Evolutionary conservation across 495 filamentous ascomycete species (phyloP), one percentile per base, ranked within the genome.

Genomic region (Talaromyces trachyspermus): DNA sequence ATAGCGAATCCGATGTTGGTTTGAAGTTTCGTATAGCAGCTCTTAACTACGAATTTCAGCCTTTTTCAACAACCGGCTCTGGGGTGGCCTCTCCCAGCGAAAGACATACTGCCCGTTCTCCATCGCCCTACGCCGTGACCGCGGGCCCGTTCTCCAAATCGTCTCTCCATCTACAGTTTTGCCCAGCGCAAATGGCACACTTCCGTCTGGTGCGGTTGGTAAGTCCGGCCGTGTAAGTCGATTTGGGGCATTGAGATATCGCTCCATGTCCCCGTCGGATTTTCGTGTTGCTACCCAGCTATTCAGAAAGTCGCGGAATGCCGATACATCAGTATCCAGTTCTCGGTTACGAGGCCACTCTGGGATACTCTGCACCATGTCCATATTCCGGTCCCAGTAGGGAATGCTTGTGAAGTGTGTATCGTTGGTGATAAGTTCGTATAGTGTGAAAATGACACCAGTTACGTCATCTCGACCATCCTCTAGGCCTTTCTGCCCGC

Each of bases 341-440:
- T 57, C 51, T 2, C 58, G 53, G 39, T 53, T 49, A 23, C 38
- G 38, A 36, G 49, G 38, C 56, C 47, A 59, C 4, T 59, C 49
- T 12, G 53, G 20, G 8, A 59, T 52, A 53, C 29, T 46, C 35
- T 57, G 51, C 18, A 58, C 51, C 38, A 54, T 52, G 15, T 56
- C 43, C 3, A 59, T 51, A 17, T 50, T 43, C 30, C 51, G 46
- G 15, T 61, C 36, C 55, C 46, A 52, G 40, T 51, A 39, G 7
- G 53, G 58, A 33, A 58, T 54, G 33, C 24, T 41, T 12, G 52
- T 22, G 36, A 56, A 52, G 3, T 49, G 35, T 11, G 25, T 50
- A 39, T 72, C 62, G 47, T 63, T 56, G 1, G 65, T 69, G 44
- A 70, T 60, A 23, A 72, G 54, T 53, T 69, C 59, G 56, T 72